Base-by-base conservation (phyloP, 306 rosid genomes). In the Lotus japonicus region DNA sequence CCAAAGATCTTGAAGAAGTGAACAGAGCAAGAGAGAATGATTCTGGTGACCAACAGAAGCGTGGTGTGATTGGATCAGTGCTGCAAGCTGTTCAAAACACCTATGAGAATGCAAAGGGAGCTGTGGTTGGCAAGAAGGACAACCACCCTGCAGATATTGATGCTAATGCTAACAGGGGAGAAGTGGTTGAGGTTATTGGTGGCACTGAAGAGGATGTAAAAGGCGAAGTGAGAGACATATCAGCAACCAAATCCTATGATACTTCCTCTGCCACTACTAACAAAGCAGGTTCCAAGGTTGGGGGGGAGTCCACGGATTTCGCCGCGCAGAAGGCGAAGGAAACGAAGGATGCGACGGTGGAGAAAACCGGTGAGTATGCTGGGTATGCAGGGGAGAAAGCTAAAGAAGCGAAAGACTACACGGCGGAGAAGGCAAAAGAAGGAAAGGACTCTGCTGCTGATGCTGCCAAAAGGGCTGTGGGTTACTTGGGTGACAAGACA, bases 381-480 rank as follows among this genome's bases (percentile, higher is more conserved):
- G 77, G 46, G 3, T 79, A 71, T 33, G 77, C 80, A 0, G 59
- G 75, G 0, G 36, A 74, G 5, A 79, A 80, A 36, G 77, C 84
- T 0, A 78, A 56, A 9, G 84, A 84, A n/a, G 64, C n/a, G n/a
- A n/a, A n/a, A n/a, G 31, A 26, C 31, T 26, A 26, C 31, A 26
- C 31, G 0, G 31, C 31, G 2, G 31, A 85, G 87, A 87, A 82
- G 53, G 80, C 82, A 0, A 80, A 80, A 44, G 89, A 90, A 60
- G 90, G 85, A 19, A 86, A 84, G 56, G 88, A 87, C 26, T 68
- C 88, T 0, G 86, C 96, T n/a, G 77, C 86, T 0, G 89, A 69
- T 15, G 89, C 92, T 0, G 89, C 90, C 0, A 73, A 72, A 44
- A 72, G 72, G n/a, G 88, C 91, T 3, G 59, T 84, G 74, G 90